Percentiles rank a stretch among this genome's conserved stretches.
Evolutionary conservation across 306 rosid genomes (phyloP).

Genomic region (Fragaria nilgerrensis): DNA sequence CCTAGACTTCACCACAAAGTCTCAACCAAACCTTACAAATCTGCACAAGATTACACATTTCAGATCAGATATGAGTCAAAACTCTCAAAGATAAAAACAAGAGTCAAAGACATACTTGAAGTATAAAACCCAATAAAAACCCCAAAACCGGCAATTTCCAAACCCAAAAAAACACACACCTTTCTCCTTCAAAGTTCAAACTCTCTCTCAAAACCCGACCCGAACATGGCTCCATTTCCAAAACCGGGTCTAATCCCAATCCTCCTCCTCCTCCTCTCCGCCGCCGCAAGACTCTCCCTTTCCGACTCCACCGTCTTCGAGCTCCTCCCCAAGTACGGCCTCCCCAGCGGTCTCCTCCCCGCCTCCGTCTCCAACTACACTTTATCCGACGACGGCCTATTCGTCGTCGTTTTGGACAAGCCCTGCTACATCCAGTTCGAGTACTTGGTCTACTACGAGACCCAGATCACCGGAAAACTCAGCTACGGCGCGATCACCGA

Average conservation of each 20-base stretch:
- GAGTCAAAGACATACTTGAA: not conserved
- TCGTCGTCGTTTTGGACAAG: conserved; percentile 50
- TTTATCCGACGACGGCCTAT: conserved; percentile 57
- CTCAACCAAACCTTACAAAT: not conserved
- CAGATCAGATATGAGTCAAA: not conserved
- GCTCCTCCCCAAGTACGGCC: conserved; percentile 64
- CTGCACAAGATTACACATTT: not conserved
- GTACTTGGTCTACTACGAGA: conserved; percentile 68
- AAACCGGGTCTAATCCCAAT: conserved; percentile 23
- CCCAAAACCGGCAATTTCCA: not conserved
- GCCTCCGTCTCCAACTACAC: conserved; percentile 54
- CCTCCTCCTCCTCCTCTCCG: conserved; percentile 18
- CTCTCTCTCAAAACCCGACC: not conserved
- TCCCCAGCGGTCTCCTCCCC: conserved; percentile 78
- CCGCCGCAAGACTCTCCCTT: conserved; percentile 3
- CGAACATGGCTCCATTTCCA: conserved; percentile 36
- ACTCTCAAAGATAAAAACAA: not conserved
- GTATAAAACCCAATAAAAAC: not conserved
- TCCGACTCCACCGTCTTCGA: conserved; percentile 52
- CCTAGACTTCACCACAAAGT: not conserved
- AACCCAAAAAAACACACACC: not conserved
- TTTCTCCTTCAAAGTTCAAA: not conserved
- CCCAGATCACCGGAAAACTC: conserved; percentile 63
- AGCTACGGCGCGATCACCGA: conserved; percentile 67
- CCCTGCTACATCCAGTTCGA: conserved; percentile 79